Evolutionary conservation across 495 filamentous ascomycete species (phyloP), one percentile per base, ranked within the genome.

Genomic region (Immersiella caudata): DNA sequence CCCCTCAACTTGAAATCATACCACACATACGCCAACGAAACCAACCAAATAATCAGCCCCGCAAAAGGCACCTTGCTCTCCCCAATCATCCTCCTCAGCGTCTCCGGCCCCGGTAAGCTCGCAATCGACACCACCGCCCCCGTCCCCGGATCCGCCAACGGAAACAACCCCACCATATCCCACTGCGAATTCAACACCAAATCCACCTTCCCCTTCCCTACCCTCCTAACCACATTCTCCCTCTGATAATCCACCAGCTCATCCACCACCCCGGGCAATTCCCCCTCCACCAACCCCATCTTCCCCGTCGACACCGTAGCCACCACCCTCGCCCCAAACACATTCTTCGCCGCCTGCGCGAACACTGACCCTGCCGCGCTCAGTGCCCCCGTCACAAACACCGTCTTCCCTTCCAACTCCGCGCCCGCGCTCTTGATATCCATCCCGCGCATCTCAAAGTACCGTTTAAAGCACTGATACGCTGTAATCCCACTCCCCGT

Each of bases 291-390:
- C 58, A 79, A 72, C n/a, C 71, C 70, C 2, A 88, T 65, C 71
- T 89, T 88, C 12, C 72, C 46, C 2, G 85, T 84, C 1, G 82
- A 85, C 0, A 87, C 81, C 0, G 85, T 85, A 0, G 85, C 79
- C 52, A 88, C 80, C 18, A 88, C 76, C 33, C 76, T 82, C 1
- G 81, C 86, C 12, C 79, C 74, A 69, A 83, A 77, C 16, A 84
- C 78, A 54, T 85, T 82, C 74, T 83, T 87, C 9, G 84, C 81
- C n/a, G 87, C 62, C 71, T 86, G 84, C 12, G 82, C 75, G 7
- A 73, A 83, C 67, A 84, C 75, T 29, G 76, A 71, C 6, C 86
- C 85, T 0, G 79, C 84, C 2, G 79, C 82, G 64, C 84, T 82
- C 60, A 88, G 79, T 5, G 80, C 85, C 21, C 74, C 85, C 12